phyloP scores from a whole-genome alignment of 2,329 filamentous ascomycete species.

The Colletotrichum somersetense region DNA sequence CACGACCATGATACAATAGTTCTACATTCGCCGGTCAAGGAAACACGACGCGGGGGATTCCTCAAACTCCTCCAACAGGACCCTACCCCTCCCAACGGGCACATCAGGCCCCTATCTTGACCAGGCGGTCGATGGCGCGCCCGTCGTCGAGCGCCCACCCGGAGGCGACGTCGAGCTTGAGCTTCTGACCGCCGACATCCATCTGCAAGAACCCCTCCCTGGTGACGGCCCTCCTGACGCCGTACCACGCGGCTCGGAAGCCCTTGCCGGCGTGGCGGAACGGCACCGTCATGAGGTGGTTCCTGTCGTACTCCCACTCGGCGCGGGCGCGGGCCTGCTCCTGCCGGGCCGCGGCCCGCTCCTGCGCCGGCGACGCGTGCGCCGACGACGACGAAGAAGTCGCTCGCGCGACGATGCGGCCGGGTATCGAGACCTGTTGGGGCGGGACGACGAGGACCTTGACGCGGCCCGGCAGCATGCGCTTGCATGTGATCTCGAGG shows the following conservation, averaged over 20 bases:
- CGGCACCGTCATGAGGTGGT: conserved; percentile 68
- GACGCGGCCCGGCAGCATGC: conserved; percentile 62
- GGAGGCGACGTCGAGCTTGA: conserved; percentile 69
- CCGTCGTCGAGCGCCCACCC: conserved; percentile 72
- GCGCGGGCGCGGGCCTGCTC: conserved; percentile 55
- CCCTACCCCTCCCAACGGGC: background rate
- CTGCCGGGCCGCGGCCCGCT: conserved; percentile 48
- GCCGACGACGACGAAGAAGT: conserved; percentile 20
- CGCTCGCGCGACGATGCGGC: conserved; percentile 49
- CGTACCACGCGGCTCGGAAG: conserved; percentile 56
- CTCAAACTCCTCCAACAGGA: background rate
- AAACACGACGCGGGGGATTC: background rate
- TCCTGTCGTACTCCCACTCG: conserved; percentile 64
- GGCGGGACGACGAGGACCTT: conserved; percentile 58
- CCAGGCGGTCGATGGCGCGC: conserved; percentile 68
- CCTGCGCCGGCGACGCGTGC: conserved; percentile 45
- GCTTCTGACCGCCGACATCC: conserved; percentile 59
- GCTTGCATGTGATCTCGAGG: conserved; percentile 66
- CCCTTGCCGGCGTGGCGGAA: conserved; percentile 64
- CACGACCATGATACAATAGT: conserved; percentile 13
- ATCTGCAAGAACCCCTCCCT: conserved; percentile 69
- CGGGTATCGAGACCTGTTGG: conserved; percentile 52
- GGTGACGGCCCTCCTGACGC: conserved; percentile 64
- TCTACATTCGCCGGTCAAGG: background rate
- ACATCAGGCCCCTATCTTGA: conserved; percentile 44